Base-by-base conservation (phyloP, 768 basidiomycete genomes). In the Kwoniella dejecticola region DNA sequence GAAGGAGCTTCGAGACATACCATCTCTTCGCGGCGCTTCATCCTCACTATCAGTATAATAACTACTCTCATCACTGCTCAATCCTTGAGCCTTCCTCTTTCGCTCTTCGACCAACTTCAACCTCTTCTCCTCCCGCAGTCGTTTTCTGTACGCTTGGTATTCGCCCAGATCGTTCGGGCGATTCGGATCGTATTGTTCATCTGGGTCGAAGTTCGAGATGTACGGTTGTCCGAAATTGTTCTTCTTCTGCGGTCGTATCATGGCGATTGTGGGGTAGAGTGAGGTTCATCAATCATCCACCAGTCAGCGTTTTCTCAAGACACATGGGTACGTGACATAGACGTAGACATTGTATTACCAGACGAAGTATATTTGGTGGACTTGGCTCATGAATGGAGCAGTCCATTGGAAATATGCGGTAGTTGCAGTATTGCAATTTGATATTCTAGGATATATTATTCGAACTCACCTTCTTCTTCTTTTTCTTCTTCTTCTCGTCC, bases 161-260 rank as follows among this genome's bases (percentile, higher is more conserved):
- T 75, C 72, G 45, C 72, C 72, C 11, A 78, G 59, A 44, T 78
- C 77, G 50, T 78, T 78, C 1, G 77, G 77, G 62, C 73, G 56
- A 50, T 74, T 72, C 10, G 77, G 77, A 44, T 78, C 74, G 46
- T 78, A 78, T 52, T 68, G 66, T 47, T 78, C 77, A n/a, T 75
- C 71, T 3, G 77, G 77, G 30, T 72, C 65, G 49, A 78, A 78
- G 8, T 60, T 63, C 7, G 74, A 70, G 11, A 71, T 63, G 38
- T 66, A 52, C 26, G 66, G 68, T 54, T 67, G 59, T 12, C 49
- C 41, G 24, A 44, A 31, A 19, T 40, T 33, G 30, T 50, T 50
- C 52, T 62, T 48, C 52, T 60, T 68, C 66, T 71, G 48, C n/a
- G n/a, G n/a, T n/a, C n/a, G n/a, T n/a, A n/a, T n/a, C n/a, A n/a